phyloP scores from a whole-genome alignment of 2,329 filamentous ascomycete genomes.

The Paecilomyces variotii region DNA sequence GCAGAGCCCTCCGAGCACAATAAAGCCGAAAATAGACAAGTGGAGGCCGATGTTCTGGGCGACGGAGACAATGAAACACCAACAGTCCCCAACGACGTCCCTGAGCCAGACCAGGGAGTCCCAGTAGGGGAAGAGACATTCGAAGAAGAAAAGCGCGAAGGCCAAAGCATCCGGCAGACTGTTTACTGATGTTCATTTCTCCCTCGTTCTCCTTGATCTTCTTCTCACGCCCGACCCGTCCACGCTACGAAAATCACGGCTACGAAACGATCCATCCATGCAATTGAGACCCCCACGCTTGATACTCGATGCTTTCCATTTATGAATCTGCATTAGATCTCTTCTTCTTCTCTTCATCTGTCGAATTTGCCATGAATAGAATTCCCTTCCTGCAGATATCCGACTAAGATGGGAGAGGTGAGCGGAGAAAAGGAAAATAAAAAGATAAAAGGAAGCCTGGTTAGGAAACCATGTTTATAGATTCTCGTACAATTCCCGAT shows the following conservation, averaged over 20 bases:
- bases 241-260: neutral
- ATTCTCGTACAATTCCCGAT: too few relatives aligned
- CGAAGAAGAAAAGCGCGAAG: slow-evolving; percentile 1
- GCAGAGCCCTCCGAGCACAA: slow-evolving; percentile 3
- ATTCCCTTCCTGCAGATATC: too few relatives aligned
- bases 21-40: slow-evolving; percentile 6
- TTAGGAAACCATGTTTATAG: too few relatives aligned
- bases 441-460: too few relatives aligned
- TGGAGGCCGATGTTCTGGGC: slow-evolving; percentile 20
- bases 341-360: too few relatives aligned
- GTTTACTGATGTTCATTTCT: neutral
- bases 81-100: slow-evolving; percentile 5
- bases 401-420: too few relatives aligned
- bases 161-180: neutral
- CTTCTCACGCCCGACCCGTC: neutral
- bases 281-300: too few relatives aligned
- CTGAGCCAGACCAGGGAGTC: slow-evolving; percentile 9
- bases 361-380: too few relatives aligned
- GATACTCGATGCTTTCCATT: too few relatives aligned
- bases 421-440: too few relatives aligned
- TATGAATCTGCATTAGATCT: too few relatives aligned
- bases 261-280: neutral
- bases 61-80: slow-evolving; percentile 24
- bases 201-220: neutral
- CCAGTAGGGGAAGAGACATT: slow-evolving; percentile 15